phyloP scores from a whole-genome alignment of 2,329 filamentous ascomycete genomes.

The Trichophaea hybrida region DNA sequence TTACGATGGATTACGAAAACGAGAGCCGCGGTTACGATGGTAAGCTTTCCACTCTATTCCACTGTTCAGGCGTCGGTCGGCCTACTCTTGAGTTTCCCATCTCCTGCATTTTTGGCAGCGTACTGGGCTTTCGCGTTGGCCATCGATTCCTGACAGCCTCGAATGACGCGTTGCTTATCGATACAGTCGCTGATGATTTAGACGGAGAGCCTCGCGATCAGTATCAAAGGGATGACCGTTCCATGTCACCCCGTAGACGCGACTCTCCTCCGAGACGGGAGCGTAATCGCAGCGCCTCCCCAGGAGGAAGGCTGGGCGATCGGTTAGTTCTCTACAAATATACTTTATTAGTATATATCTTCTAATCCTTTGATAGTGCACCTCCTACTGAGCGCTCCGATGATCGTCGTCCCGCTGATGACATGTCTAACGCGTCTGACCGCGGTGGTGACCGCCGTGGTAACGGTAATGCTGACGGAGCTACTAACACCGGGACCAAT shows the following conservation, averaged over 20 bases:
- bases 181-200: conserved; percentile 1
- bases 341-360: conserved; percentile 1
- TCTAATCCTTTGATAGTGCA: conserved; percentile 15
- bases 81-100: no score
- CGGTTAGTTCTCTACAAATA: conserved; percentile 28
- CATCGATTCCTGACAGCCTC: no score
- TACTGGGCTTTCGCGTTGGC: no score
- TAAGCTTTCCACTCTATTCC: conserved; percentile 31
- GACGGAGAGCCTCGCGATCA: conserved; percentile 31
- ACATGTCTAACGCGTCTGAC: conserved; percentile 36
- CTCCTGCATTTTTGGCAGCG: no score
- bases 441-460: conserved; percentile 32
- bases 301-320: conserved; percentile 42
- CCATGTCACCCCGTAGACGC: conserved; percentile 49
- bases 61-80: no score
- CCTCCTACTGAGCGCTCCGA: conserved; percentile 22
- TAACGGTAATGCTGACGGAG: conserved; percentile 40
- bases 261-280: conserved; percentile 29
- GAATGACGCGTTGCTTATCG: not conserved
- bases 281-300: conserved; percentile 50
- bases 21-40: conserved; percentile 50
- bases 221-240: conserved; percentile 52
- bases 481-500: conserved; percentile 88
- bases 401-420: conserved; percentile 32
- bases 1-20: conserved; percentile 48